These are phyloP conservation scores for Cymbidium sinense DNA, from an alignment of 106 monocot species.

Conservation along the genomic window DNA sequence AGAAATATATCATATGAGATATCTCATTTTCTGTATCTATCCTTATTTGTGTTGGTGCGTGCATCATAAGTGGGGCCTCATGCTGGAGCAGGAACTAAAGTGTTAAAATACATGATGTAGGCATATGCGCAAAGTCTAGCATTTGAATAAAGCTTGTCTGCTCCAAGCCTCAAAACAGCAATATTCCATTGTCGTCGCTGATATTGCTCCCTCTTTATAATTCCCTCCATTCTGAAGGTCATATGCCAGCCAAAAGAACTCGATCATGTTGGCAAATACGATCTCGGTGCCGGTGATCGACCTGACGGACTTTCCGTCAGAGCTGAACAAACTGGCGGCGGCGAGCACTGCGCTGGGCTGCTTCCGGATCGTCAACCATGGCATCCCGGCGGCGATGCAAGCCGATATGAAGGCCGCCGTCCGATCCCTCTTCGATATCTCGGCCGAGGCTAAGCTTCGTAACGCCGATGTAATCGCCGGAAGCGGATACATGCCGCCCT, in stretches of 20 bases:
- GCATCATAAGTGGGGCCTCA: too few species aligned
- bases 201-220: too few species aligned
- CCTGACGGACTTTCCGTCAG: conserved; percentile 14
- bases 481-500: conserved; percentile 45
- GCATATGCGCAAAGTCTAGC: too few species aligned
- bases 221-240: too few species aligned
- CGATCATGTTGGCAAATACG: neutral
- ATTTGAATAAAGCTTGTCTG: too few species aligned
- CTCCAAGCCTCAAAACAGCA: too few species aligned
- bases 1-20: too few species aligned
- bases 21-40: too few species aligned
- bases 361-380: conserved; percentile 46
- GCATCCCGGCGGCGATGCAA: conserved; percentile 30
- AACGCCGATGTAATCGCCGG: conserved; percentile 40
- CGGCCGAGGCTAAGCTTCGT: conserved; percentile 33
- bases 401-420: conserved; percentile 51
- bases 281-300: conserved; percentile 29
- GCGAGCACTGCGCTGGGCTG: conserved; percentile 41
- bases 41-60: too few species aligned
- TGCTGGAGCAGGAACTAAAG: too few species aligned
- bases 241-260: neutral
- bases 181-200: too few species aligned
- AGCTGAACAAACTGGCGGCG: conserved; percentile 17
- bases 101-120: too few species aligned
- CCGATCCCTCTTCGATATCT: conserved; percentile 38